These are phyloP conservation scores for Vickermania ingenoplastis DNA, from an alignment of 208 protist species.

Conservation along the genomic window DNA sequence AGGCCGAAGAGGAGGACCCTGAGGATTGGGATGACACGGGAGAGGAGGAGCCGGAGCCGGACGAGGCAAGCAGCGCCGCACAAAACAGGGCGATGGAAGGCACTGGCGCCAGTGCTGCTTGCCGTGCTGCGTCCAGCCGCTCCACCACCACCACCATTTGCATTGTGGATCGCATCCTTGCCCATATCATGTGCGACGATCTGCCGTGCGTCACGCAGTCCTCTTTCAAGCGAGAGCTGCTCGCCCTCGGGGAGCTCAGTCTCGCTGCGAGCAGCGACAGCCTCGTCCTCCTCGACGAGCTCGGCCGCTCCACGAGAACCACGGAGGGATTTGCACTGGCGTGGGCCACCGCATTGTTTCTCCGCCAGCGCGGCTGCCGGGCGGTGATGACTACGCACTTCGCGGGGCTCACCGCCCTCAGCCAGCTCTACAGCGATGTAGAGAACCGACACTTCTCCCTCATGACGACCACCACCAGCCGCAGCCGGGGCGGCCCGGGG, in stretches of 20 bases:
- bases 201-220: conserved; percentile 46
- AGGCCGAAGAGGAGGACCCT: background rate
- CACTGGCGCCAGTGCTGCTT: no score
- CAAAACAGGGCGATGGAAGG: no score
- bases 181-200: conserved; percentile 78
- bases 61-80: background rate
- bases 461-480: background rate
- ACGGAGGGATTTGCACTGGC: conserved; percentile 94
- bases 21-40: background rate
- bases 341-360: conserved; percentile 83
- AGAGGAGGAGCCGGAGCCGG: background rate
- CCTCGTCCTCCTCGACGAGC: conserved; percentile 96
- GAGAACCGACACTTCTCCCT: conserved; percentile 47
- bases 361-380: conserved; percentile 21
- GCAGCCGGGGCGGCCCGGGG: conserved; percentile 6
- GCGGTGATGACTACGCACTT: conserved; percentile 35
- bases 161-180: conserved; percentile 57
- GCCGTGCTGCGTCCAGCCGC: background rate
- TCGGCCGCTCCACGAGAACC: conserved; percentile 93
- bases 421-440: conserved; percentile 8
- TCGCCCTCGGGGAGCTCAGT: conserved; percentile 66
- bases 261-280: conserved; percentile 78
- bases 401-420: conserved; percentile 14
- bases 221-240: conserved; percentile 58
- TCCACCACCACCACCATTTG: conserved; percentile 3